phyloP scores from a whole-genome alignment of 805 yeast species.

The Candida methanosorbosa region DNA sequence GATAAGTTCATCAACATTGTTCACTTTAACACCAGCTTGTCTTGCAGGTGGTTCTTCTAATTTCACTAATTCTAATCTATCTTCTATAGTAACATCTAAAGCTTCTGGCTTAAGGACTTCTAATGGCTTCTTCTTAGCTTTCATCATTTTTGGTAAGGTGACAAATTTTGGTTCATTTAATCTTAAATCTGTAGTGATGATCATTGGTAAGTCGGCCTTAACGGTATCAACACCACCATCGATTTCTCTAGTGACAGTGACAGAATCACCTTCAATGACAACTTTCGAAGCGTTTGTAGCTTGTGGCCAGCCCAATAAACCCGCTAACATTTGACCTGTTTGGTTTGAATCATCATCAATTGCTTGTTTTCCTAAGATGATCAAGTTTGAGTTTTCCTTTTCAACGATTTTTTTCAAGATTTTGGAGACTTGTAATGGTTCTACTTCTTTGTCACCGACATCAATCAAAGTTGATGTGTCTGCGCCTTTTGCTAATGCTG shows the following conservation, averaged over 20 bases:
- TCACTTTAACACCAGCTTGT: slow-evolving; percentile 74
- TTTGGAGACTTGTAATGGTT: slow-evolving; percentile 88
- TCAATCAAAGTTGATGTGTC: slow-evolving; percentile 80
- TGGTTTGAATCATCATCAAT: slow-evolving; percentile 93
- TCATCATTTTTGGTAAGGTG: slow-evolving; percentile 94
- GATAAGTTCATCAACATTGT: slow-evolving; percentile 73
- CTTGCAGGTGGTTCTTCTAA: slow-evolving; percentile 84
- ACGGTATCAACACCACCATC: slow-evolving; percentile 93
- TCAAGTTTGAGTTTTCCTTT: slow-evolving; percentile 62
- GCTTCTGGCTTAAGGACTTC: slow-evolving; percentile 57
- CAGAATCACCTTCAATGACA: slow-evolving; percentile 48
- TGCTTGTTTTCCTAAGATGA: slow-evolving; percentile 92
- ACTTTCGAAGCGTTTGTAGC: slow-evolving; percentile 93
- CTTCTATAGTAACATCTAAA: slow-evolving; percentile 55
- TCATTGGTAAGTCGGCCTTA: slow-evolving; percentile 68
- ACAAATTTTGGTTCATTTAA: slow-evolving; percentile 94
- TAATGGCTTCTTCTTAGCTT: slow-evolving; percentile 94
- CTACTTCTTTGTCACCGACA: slow-evolving; percentile 58
- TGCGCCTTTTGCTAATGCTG: slow-evolving; percentile 92
- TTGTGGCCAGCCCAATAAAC: slow-evolving; percentile 90
- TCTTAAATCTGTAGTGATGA: slow-evolving; percentile 89
- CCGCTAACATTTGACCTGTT: slow-evolving; percentile 96
- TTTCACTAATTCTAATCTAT: slow-evolving; percentile 58
- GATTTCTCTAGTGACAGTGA: slow-evolving; percentile 81
- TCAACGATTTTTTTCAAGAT: slow-evolving; percentile 66